Evolutionary conservation across 2,329 filamentous ascomycete species (phyloP), one percentile per base, ranked within the genome.

Genomic region (Anisogramma anomala): DNA sequence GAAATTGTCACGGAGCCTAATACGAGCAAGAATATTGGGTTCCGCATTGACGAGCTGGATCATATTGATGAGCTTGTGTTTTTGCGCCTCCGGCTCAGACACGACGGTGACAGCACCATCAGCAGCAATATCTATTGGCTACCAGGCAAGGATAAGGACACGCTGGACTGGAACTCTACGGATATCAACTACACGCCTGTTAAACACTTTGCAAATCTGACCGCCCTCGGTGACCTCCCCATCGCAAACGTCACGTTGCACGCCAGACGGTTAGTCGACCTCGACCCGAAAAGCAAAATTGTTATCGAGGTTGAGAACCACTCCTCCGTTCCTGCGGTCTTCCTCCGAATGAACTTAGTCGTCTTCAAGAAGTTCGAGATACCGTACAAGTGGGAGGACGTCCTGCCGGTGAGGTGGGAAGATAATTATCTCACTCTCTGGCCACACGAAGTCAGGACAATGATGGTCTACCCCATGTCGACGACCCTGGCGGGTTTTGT

Each of bases 341-440:
- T 80, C 46, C 49, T 80, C 7, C 59, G 66, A 2, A 40, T 79
- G 22, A 66, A 65, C 33, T 52, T 77, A 1, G 60, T 75, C 0
- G 63, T 74, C 45, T 46, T 40, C 2, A 44, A 53, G 2, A 13
- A 17, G 15, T 27, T 10, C n/a, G n/a, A 33, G 14, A 35, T 23
- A 4, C 6, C 22, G 2, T 13, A n/a, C 23, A 33, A 31, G 11
- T 40, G 41, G 32, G 48, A 58, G 0, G 71, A 75, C 37, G 60
- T 77, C 0, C 48, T 65, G 4, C 71, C 74, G 0, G 64, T 74
- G 1, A 59, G 61, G 15, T 80, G 76, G 74, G 69, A 67, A 1
- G 75, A 79, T 47, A 80, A 80, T 45, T 80, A 79, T 46, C 59
- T 80, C 10, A 78, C 74, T 1, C 55, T 80, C 8, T 77, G 69